Percentiles rank a stretch among this genome's conserved stretches.
phyloP scores from a whole-genome alignment of 2,329 filamentous ascomycete genomes.

The Akanthomyces uredinophilus region DNA sequence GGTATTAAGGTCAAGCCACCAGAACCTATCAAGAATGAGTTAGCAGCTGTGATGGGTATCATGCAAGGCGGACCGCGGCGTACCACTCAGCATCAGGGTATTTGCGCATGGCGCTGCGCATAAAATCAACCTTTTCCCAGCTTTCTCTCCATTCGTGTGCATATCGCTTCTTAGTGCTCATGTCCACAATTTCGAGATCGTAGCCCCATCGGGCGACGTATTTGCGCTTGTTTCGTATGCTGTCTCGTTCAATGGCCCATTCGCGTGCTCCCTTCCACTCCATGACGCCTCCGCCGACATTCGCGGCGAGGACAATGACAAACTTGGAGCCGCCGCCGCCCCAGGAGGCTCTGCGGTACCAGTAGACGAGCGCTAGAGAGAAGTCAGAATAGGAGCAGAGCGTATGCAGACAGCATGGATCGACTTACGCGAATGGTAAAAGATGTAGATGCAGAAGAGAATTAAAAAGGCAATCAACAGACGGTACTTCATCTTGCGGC shows the following conservation, averaged over 20 bases:
- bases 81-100: slow-evolving; percentile 97
- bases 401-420: not conserved
- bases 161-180: slow-evolving; percentile 98
- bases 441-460: slow-evolving; percentile 56
- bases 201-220: slow-evolving; percentile 90
- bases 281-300: slow-evolving; percentile 95
- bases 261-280: slow-evolving; percentile 97
- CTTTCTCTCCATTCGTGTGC: slow-evolving; percentile 98
- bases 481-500: slow-evolving; percentile 61
- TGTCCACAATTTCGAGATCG: slow-evolving; percentile 91
- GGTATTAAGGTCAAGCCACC: slow-evolving; percentile 98
- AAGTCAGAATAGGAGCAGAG: slow-evolving; percentile 21
- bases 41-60: not conserved
- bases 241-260: slow-evolving; percentile 97
- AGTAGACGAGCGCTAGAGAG: slow-evolving; percentile 46
- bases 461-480: slow-evolving; percentile 55
- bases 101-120: slow-evolving; percentile 82
- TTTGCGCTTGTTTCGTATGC: slow-evolving; percentile 87
- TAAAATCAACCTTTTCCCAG: slow-evolving; percentile 97
- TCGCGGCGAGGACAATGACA: slow-evolving; percentile 89
- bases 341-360: slow-evolving; percentile 66
- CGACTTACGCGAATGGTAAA: slow-evolving; percentile 69
- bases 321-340: slow-evolving; percentile 85
- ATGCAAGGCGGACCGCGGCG: slow-evolving; percentile 27
- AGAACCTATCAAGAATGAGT: slow-evolving; percentile 65